Evolutionary conservation across 2,329 filamentous ascomycete species (phyloP), one percentile per base, ranked within the genome.

Genomic region (Colletotrichum kahawae): DNA sequence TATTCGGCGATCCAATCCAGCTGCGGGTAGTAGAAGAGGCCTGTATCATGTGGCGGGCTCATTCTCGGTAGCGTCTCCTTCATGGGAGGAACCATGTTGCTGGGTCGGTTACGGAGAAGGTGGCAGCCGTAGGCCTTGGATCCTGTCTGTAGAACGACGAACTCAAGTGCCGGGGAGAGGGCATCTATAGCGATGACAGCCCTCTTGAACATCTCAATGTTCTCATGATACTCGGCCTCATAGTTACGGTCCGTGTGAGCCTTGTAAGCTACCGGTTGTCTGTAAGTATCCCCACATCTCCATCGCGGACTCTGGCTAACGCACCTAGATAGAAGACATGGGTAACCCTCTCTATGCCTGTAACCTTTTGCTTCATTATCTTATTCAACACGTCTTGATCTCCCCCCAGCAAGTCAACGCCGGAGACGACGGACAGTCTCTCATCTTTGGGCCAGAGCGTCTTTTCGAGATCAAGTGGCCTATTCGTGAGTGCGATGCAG

Each of bases 101-200:
- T 59, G 79, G 84, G 84, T 43, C 83, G 81, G 48, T 83, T 82
- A 36, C 82, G 82, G 12, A 86, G 79, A 63, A 86, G 82, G 70
- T 87, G 85, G 74, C 83, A 85, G 64, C 86, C 86, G 79, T 85
- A 85, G 43, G 81, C 80, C 77, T 85, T 84, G 24, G 82, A 79
- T 27, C 83, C 83, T 7, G 82, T 84, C 68, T 82, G 81, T 16
- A 83, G 79, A 21, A 85, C 78, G 33, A 83, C 82, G 79, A 83
- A 85, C 80, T 84, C 83, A 77, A 82, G 83, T 48, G 48, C 79
- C 60, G 76, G 80, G 77, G 79, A 83, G 18, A 84, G 79, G 33
- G 72, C 71, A 72, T 85, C 82, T 21, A 83, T 77, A 24, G 83
- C 81, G 18, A 79, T 82, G n/a, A 83, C 82, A 7, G 83, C 82